These are phyloP conservation scores for Corchorus olitorius DNA, from an alignment of 345 rosid genomes.

Conservation along the genomic window DNA sequence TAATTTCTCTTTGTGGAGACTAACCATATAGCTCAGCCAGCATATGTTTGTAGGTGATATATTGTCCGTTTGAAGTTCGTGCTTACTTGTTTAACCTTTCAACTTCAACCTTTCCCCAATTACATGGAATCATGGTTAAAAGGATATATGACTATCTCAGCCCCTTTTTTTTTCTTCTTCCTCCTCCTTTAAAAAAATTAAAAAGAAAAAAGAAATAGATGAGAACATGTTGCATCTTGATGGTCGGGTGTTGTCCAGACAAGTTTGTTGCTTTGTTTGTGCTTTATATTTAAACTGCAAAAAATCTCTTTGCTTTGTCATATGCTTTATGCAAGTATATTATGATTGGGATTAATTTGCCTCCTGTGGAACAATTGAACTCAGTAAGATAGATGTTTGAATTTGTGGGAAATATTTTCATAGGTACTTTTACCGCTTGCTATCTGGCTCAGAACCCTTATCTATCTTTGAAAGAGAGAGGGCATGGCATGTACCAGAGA, in stretches of 20 bases:
- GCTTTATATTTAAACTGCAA: neutral
- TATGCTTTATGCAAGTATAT: neutral
- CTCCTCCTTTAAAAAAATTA: too few species aligned
- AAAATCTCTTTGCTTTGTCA: neutral
- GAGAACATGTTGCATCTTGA: neutral
- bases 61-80: neutral
- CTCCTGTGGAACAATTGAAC: neutral
- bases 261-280: neutral
- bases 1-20: constrained; percentile 24
- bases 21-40: neutral
- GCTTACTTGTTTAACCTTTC: neutral
- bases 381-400: neutral
- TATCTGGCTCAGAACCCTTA: constrained; percentile 72
- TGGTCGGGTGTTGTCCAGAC: neutral
- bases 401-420: constrained; percentile 10
- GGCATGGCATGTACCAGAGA: constrained; percentile 83
- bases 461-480: constrained; percentile 76
- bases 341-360: neutral
- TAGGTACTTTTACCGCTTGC: constrained; percentile 87
- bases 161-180: too few species aligned
- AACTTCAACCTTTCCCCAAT: neutral
- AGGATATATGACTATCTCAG: neutral
- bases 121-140: neutral
- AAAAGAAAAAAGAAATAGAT: neutral
- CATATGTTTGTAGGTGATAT: neutral